Conservation (phyloP, 257 asterid species). For the Salvia miltiorrhiza region DNA sequence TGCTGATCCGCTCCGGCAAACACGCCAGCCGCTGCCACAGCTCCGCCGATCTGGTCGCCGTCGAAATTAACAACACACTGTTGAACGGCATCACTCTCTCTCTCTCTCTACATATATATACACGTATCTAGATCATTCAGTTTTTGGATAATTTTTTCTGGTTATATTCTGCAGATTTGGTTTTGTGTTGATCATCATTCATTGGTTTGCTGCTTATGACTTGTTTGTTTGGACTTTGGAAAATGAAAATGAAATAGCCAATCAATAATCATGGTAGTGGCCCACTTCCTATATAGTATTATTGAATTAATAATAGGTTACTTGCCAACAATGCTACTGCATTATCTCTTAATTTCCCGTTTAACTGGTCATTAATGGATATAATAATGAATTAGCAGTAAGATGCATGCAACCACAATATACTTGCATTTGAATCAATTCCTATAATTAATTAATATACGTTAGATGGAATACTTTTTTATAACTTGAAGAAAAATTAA, state of each 20-base stretch:
- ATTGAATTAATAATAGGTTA: neutral
- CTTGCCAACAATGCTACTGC: neutral
- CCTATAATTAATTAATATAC: too few relatives aligned
- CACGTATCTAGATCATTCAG: neutral
- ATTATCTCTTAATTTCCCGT: too few relatives aligned
- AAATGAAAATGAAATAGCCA: neutral
- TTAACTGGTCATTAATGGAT: neutral
- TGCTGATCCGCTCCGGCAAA: constrained; percentile 40
- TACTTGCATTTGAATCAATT: too few relatives aligned
- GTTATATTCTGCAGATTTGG: neutral
- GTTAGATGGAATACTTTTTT: too few relatives aligned
- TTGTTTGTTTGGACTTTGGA: neutral
- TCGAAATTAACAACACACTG: constrained; percentile 30
- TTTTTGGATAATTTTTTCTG: neutral
- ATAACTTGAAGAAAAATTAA: too few relatives aligned
- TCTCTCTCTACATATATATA: neutral
- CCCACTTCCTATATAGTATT: neutral
- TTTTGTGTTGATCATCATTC: neutral
- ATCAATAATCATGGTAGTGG: neutral
- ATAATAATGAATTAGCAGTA: too few relatives aligned
- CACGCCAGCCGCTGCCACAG: constrained; percentile 44
- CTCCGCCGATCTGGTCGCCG: constrained; percentile 36
- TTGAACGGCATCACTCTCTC: constrained; percentile 37
- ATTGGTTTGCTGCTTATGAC: neutral
- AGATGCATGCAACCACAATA: too few relatives aligned